A percentile compares a stretch with the other conserved stretches of the same genome.
These are phyloP conservation scores for Rhynchosporium graminicola DNA, from an alignment of 2,329 filamentous ascomycete species.

Conservation along the genomic window DNA sequence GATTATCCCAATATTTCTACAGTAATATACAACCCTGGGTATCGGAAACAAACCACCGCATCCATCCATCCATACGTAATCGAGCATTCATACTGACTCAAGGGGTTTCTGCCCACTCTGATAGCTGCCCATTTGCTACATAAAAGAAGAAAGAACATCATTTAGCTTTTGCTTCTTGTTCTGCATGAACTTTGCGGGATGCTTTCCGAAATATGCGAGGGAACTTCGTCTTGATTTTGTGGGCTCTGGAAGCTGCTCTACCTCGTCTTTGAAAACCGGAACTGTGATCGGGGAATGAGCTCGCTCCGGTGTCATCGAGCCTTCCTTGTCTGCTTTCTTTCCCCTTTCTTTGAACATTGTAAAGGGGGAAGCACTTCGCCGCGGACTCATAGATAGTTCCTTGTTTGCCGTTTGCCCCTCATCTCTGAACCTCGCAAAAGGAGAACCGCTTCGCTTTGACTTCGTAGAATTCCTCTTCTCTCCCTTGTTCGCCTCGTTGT, in stretches of 20 bases:
- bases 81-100: too few relatives aligned
- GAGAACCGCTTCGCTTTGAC: background rate
- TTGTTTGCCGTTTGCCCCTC: background rate
- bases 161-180: slow-evolving; percentile 32
- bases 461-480: slow-evolving; percentile 1
- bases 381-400: background rate
- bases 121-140: slow-evolving; percentile 1
- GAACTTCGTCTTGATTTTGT: background rate
- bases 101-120: too few relatives aligned
- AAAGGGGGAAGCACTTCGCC: too few relatives aligned
- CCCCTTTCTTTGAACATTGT: too few relatives aligned
- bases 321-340: too few relatives aligned
- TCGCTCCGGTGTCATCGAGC: too few relatives aligned
- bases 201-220: slow-evolving; percentile 1
- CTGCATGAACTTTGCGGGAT: slow-evolving; percentile 13
- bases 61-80: background rate
- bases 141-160: slow-evolving; percentile 32
- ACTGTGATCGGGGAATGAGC: too few relatives aligned
- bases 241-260: too few relatives aligned
- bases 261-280: too few relatives aligned
- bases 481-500: slow-evolving; percentile 1
- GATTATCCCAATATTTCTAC: background rate
- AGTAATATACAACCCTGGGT: slow-evolving; percentile 6
- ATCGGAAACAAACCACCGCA: slow-evolving; percentile 5
- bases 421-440: too few relatives aligned